Evolutionary conservation across 345 rosid species (phyloP).

Genomic region (Eucalyptus cloeziana): DNA sequence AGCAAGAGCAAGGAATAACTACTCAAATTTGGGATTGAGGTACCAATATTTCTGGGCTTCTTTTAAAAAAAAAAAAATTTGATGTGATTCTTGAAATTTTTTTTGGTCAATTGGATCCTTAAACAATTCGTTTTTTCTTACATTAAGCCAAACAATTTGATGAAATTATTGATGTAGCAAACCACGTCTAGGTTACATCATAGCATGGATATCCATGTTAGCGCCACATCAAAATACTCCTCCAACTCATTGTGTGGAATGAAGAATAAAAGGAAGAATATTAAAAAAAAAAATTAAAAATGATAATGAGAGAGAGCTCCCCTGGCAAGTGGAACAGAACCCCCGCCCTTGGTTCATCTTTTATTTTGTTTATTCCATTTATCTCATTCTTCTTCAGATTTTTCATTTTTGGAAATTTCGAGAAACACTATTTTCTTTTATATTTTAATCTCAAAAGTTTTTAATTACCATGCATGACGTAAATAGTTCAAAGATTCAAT

Average conservation of each 20-base stretch:
- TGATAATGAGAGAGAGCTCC: background rate
- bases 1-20: background rate
- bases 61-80: too few relatives aligned
- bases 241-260: background rate
- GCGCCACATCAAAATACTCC: background rate
- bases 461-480: background rate
- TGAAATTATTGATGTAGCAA: too few relatives aligned
- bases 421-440: background rate
- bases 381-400: background rate
- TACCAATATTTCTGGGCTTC: too few relatives aligned
- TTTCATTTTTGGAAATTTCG: background rate
- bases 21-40: background rate
- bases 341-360: background rate
- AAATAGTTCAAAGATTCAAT: background rate
- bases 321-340: too few relatives aligned
- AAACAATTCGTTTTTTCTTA: background rate
- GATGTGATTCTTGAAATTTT: background rate
- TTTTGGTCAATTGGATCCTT: background rate
- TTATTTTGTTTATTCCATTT: background rate
- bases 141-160: background rate
- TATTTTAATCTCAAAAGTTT: background rate
- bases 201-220: background rate
- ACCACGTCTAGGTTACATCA: background rate
- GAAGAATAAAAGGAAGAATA: background rate
- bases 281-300: too few relatives aligned